Evolutionary conservation across 83 land plant genomes (phyloP), one percentile per base, ranked within the genome.

Genomic region (Picea engelmannii): DNA sequence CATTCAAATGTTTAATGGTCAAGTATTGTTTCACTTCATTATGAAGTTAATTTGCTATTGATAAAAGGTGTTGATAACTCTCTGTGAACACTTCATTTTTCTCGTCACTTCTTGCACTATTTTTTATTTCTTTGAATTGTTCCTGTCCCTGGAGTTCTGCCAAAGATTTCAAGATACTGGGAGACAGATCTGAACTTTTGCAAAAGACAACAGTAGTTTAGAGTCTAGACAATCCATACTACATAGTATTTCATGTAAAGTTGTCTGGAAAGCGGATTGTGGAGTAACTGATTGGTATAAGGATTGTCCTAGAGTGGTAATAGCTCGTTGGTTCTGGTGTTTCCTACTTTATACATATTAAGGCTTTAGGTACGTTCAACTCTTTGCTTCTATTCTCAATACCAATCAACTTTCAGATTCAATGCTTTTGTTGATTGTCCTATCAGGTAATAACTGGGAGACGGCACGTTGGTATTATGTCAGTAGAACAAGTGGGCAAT

Each of bases 391-490:
- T 10, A 52, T 52, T 52, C 13, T 52, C 13, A 52, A 11, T 52
- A 11, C 58, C 58, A 52, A 52, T 52, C 15, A 52, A 52, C 58
- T 12, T 52, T 52, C 58, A 52, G 58, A 52, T 52, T 52, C 58
- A 38, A 6, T 61, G 44, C 66, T 38, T 60, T 60, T 62, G 47
- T 60, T 62, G 49, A 35, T 60, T 6, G 66, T 61, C 66, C 47
- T 60, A 65, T 24, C 78, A 97, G 99, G 95, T 97, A 8, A 91
- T 97, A 82, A 89, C 83, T 83, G 99, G 99, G 44, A 83, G 99
- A 63, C 90, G 93, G 40, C 91, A 95, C 87, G 98, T 97, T 15
- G 98, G 96, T 42, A 97, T 97, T 66, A 93, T 97, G 99, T 91
- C 95, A 47, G 92, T 93, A 15, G 99, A 97, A 55, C 93, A 88